Evolutionary conservation across 208 protist genomes (phyloP).

Genomic region (Lotmaria passim): DNA sequence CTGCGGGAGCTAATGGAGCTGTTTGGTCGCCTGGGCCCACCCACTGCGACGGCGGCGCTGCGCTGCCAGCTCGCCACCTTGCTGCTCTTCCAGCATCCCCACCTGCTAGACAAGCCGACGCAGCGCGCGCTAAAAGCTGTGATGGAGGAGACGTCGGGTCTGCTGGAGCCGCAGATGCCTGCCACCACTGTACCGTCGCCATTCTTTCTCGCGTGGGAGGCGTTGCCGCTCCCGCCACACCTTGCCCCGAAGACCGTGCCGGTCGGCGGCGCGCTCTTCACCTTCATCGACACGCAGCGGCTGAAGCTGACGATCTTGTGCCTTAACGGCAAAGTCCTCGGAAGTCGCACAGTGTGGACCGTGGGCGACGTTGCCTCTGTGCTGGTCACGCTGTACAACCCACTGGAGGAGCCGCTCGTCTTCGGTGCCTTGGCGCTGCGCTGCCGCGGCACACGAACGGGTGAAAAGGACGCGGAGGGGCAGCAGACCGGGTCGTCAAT

Average conservation of each 20-base stretch:
- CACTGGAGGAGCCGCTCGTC: constrained; percentile 48
- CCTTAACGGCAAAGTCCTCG: constrained; percentile 77
- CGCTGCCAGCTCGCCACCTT: constrained; percentile 65
- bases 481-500: not conserved
- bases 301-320: constrained; percentile 85
- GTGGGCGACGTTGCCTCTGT: constrained; percentile 82
- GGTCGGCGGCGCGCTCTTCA: constrained; percentile 84
- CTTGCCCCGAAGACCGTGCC: constrained; percentile 82
- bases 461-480: not conserved
- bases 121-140: constrained; percentile 52
- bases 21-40: constrained; percentile 41
- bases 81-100: constrained; percentile 74
- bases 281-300: constrained; percentile 87
- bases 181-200: constrained; percentile 41
- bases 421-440: constrained; percentile 64
- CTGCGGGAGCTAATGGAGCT: constrained; percentile 69
- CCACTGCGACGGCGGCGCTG: constrained; percentile 34
- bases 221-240: constrained; percentile 73
- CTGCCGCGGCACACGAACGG: constrained; percentile 37
- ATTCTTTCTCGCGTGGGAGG: constrained; percentile 75
- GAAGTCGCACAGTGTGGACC: constrained; percentile 80
- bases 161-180: constrained; percentile 38
- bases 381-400: constrained; percentile 77
- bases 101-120: constrained; percentile 47
- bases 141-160: constrained; percentile 36